Evolutionary conservation across 2,329 filamentous ascomycete genomes (phyloP).

Genomic region (Didymella segeticola): DNA sequence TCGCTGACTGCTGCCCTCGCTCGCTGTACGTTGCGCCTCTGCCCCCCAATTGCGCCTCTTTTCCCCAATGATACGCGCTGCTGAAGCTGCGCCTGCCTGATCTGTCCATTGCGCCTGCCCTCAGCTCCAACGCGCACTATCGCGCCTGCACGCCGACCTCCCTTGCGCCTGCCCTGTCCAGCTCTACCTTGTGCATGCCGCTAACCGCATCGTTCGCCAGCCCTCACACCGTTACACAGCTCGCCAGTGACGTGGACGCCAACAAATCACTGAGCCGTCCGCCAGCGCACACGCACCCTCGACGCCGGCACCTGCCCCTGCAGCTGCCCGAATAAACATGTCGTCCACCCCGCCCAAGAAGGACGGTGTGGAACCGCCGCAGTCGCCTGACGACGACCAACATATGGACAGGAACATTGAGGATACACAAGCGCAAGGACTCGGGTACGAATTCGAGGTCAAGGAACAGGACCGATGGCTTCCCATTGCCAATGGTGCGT

Average conservation of each 20-base stretch:
- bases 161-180: conserved; percentile 16
- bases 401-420: conserved; percentile 86
- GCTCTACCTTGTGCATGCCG: conserved; percentile 33
- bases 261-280: conserved; percentile 45
- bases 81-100: conserved; percentile 2
- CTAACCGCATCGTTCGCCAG: conserved; percentile 41
- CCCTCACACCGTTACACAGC: conserved; percentile 38
- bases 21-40: conserved; percentile 16
- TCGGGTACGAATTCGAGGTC: conserved; percentile 94
- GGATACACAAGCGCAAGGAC: conserved; percentile 76
- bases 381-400: conserved; percentile 91
- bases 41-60: conserved; percentile 19
- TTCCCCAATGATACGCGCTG: too few relatives aligned
- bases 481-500: conserved; percentile 99
- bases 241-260: conserved; percentile 50
- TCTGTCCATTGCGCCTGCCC: conserved; percentile 13
- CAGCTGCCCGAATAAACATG: conserved; percentile 80
- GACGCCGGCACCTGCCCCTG: conserved; percentile 47
- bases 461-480: conserved; percentile 99
- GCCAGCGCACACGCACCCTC: conserved; percentile 58
- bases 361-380: conserved; percentile 85
- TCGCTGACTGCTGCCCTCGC: conserved; percentile 20
- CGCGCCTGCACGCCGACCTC: neutral
- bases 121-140: neutral
- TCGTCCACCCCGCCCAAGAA: conserved; percentile 92